Percentiles rank a stretch among this genome's conserved stretches.
phyloP scores from a whole-genome alignment of 176 grass and related monocot genomes.

The Rhipidocladum racemiflorum region DNA sequence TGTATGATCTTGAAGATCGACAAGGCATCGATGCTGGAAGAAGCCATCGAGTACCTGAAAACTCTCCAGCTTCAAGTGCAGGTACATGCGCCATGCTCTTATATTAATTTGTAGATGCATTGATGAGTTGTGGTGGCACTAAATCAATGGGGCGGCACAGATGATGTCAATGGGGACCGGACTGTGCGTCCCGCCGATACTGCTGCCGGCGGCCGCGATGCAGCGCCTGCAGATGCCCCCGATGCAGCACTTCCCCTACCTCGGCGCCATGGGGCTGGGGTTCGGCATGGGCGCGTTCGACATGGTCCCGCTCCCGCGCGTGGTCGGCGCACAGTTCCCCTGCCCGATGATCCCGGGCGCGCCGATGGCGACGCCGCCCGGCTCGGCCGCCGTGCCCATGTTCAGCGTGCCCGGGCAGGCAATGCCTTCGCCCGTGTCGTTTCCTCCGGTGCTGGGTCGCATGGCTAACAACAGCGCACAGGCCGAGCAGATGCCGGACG shows the following conservation, averaged over 20 bases:
- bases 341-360: conserved; percentile 7
- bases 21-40: conserved; percentile 83
- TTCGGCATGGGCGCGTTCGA: conserved; percentile 35
- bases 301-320: conserved; percentile 11
- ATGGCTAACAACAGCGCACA: not conserved
- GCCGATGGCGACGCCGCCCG: conserved; percentile 23
- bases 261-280: conserved; percentile 31
- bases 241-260: conserved; percentile 40
- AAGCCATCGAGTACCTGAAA: conserved; percentile 76
- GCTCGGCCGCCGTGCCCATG: not conserved
- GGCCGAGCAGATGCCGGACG: not conserved
- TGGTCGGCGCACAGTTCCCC: conserved; percentile 12
- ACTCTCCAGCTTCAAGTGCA: conserved; percentile 71
- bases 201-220: conserved; percentile 26
- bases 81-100: not conserved
- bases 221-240: conserved; percentile 32
- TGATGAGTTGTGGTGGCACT: not conserved
- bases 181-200: conserved; percentile 34
- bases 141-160: not conserved
- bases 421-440: not conserved
- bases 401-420: not conserved
- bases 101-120: not conserved
- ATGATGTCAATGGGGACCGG: conserved; percentile 45
- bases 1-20: conserved; percentile 31
- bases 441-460: not conserved